phyloP scores from a whole-genome alignment of 176 grass and related monocot species.

The Triticum urartu region DNA sequence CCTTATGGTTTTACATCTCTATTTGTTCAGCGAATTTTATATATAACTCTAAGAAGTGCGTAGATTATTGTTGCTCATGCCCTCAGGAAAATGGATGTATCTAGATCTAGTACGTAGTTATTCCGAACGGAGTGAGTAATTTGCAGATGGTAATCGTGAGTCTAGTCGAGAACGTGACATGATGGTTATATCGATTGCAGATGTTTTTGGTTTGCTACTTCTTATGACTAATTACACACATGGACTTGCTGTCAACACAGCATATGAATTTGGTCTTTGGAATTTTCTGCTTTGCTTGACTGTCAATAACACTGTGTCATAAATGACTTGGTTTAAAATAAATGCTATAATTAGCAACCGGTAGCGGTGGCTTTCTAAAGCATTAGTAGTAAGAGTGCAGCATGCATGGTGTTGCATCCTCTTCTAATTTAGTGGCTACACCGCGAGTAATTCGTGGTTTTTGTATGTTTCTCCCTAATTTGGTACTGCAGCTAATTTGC shows the following conservation, averaged over 20 bases:
- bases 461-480: not conserved
- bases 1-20: not conserved
- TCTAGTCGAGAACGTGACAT: not conserved
- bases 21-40: not conserved
- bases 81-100: no score
- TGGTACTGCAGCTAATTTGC: not conserved
- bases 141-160: not conserved
- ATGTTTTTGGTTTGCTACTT: no score
- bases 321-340: no score
- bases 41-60: not conserved
- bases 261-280: not conserved
- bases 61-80: not conserved
- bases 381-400: no score
- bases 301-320: not conserved
- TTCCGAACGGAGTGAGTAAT: not conserved
- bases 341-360: not conserved
- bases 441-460: no score
- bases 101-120: no score
- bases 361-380: not conserved
- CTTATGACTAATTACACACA: no score
- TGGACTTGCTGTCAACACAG: no score
- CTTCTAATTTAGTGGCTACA: no score
- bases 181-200: no score
- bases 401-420: no score
- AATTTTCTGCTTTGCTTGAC: slow-evolving; percentile 6